phyloP scores from a whole-genome alignment of 352 stramenopile species.

The Blastocystis sp. region DNA sequence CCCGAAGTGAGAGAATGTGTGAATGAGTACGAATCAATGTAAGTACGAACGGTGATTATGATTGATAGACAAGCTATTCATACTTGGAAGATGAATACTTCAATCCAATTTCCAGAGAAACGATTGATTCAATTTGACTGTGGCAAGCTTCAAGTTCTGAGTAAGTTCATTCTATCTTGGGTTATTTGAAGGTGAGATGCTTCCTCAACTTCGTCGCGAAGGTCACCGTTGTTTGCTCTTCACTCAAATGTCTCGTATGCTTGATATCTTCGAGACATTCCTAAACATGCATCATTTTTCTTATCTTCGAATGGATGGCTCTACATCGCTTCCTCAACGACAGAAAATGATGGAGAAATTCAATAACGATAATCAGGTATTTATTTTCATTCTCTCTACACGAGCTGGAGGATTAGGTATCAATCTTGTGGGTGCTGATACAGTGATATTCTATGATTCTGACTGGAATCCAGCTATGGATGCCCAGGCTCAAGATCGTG shows the following conservation, averaged over 20 bases:
- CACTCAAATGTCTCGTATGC: conserved; percentile 96
- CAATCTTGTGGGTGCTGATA: conserved; percentile 93
- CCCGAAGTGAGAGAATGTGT: neutral
- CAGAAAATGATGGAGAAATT: conserved; percentile 95
- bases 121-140: conserved; percentile 93
- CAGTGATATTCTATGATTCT: conserved; percentile 82
- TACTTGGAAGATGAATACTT: conserved; percentile 65
- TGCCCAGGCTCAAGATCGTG: conserved; percentile 83
- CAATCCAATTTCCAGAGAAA: conserved; percentile 92
- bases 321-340: conserved; percentile 85
- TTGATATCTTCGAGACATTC: conserved; percentile 96
- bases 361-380: conserved; percentile 87
- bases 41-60: neutral
- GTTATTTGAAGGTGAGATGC: conserved; percentile 72
- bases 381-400: conserved; percentile 97
- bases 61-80: neutral
- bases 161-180: conserved; percentile 70
- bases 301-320: conserved; percentile 93
- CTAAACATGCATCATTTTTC: conserved; percentile 91
- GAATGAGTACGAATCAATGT: neutral
- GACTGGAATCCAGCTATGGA: conserved; percentile 89
- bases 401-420: conserved; percentile 90
- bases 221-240: conserved; percentile 88
- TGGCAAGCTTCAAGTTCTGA: conserved; percentile 81
- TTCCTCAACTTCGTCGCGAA: conserved; percentile 86